Base-by-base conservation (phyloP, 192 early-diverging fungal genomes). In the Umbelopsis vinacea region DNA sequence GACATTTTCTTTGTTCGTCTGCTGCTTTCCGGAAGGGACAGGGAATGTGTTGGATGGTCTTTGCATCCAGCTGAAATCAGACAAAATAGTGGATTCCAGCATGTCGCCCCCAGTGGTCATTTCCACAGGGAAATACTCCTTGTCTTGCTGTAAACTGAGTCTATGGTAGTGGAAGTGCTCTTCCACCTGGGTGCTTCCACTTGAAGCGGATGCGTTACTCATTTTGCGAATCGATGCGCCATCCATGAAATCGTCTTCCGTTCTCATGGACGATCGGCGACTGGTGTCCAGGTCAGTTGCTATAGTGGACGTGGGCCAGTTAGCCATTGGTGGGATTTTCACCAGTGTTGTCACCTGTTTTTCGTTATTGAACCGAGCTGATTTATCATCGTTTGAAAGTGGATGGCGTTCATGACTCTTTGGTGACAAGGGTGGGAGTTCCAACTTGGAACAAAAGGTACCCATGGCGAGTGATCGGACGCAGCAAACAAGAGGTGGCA, bases 21-120 rank as follows among this genome's bases (percentile, higher is more conserved):
- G 57, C 24, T 37, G 57, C 26, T 63, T 63, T 1, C 57, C 57
- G 9, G 33, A 35, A 6, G 57, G 57, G 26, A 63, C 57, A 63
- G 26, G 26, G 33, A 63, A 63, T 0, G 11, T 63, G 57, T 63
- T 63, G 33, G 26, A 15, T 0, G 57, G 57, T 29, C 57, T 29
- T 63, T 63, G 57, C 57, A 63, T 63, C 57, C 57, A 63, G 17
- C 57, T 63, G 57, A 63, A 63, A 17, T 63, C 33, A 14, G 57
- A 17, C 19, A 63, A 8, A 35, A 11, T 63, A 0, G 57, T n/a
- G 17, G 57, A 17, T 6, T 63, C 57, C 3, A 37, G 15, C 29
- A 19, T 63, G n/a, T 63, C 15, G 12, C 15, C 57, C 7, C 33
- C 19, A 37, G 26, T 19, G 12, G 57, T 63, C 23, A 63, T 63